Base-by-base conservation (phyloP, 148 eudicot species). In the Polygonum maritimum region DNA sequence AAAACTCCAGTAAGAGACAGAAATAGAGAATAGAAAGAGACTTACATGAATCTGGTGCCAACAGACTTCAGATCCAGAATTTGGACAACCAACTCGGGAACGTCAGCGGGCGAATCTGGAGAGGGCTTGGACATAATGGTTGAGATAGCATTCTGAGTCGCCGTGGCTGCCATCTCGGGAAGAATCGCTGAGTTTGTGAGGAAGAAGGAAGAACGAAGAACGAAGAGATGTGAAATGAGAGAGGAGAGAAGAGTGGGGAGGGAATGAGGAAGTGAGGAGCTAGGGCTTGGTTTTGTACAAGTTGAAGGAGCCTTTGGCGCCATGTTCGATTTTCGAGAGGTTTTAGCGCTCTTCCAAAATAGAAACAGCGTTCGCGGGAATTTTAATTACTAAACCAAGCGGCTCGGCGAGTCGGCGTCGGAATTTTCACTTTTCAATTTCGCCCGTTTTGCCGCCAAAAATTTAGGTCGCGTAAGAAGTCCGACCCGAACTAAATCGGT, bases 61-160 rank as follows among this genome's bases (percentile, higher is more conserved):
- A 85, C 75, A 15, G 85, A 49, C 81, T 88, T 96, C 65, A 92
- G 82, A 84, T 96, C 98, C 35, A 91, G 54, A 1, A 94, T 90
- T 79, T 94, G 98, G 60, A 94, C 84, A 16, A 94, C 83, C 51
- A 94, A 76, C 63, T 86, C 86, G 2, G 91, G 86, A 11, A 78
- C 48, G 74, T 81, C 87, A 36, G 79, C 80, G n/a, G 86, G 82
- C 0, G 91, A 85, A 75, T 91, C 92, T 4, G 97, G 94, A 74
- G 87, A 87, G 35, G 98, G 98, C 83, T 89, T 93, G 10, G 92
- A 84, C 19, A 81, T 47, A 10, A 93, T 90, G 55, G 72, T 82
- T 1, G 90, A 86, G 9, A 93, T 78, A 8, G 98, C 98, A 82
- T 91, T 86, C 69, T 86, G 87, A 69, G 81, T 93, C 40, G 87